These are phyloP conservation scores for Diphasiastrum complanatum DNA, from an alignment of 83 land plant genomes.

Conservation along the genomic window DNA sequence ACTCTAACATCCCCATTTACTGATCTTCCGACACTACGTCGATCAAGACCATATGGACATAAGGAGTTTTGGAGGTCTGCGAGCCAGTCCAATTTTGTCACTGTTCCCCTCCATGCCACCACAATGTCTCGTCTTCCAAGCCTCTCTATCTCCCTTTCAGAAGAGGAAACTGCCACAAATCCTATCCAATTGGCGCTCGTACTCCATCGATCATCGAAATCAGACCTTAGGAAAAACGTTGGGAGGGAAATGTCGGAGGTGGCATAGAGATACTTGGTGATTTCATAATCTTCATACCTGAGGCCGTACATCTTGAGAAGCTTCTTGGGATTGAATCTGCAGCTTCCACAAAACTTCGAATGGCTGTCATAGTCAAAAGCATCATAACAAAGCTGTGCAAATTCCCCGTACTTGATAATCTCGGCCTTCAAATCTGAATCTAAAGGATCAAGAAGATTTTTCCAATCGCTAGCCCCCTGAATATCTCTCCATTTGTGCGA, in stretches of 20 bases:
- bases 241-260: constrained; percentile 43
- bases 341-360: no score
- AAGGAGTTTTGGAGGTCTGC: constrained; percentile 43
- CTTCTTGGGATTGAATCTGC: no score
- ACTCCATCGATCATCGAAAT: constrained; percentile 19
- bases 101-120: constrained; percentile 65
- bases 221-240: constrained; percentile 2
- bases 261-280: constrained; percentile 68
- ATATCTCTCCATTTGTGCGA: no score
- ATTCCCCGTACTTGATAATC: no score
- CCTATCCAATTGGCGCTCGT: constrained; percentile 57
- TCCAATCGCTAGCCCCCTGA: no score
- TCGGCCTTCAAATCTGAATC: no score
- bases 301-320: no score
- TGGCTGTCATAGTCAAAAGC: no score
- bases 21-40: constrained; percentile 32
- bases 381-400: no score
- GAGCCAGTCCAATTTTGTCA: constrained; percentile 58
- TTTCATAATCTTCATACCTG: no score
- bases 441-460: no score
- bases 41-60: constrained; percentile 46
- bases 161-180: constrained; percentile 55
- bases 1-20: constrained; percentile 54
- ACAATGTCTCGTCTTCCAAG: constrained; percentile 67
- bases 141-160: constrained; percentile 27